Evolutionary conservation across 192 early-diverging fungal species (phyloP), one percentile per base, ranked within the genome.

Genomic region (Globomyces pollinis-pini): DNA sequence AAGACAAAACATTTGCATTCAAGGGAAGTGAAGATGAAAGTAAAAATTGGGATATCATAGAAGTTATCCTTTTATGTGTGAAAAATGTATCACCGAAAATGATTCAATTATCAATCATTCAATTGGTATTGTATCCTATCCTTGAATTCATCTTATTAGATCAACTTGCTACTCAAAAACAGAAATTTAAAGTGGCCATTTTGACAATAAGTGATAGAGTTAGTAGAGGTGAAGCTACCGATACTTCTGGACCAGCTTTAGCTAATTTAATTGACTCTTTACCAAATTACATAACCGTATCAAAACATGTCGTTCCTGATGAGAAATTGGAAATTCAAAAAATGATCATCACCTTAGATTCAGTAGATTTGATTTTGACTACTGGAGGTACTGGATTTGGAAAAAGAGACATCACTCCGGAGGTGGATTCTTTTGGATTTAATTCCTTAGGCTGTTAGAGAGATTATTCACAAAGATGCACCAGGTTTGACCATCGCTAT

Each of bases 321-420:
- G 44, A 47, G 28, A 7, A 20, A 0, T 8, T 5, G 5, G 44
- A 47, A 8, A 26, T 47, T 12, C 23, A 28, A 15, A 21, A 47
- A 47, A 26, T 26, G 9, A 28, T 47, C 8, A 47, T 28, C 12
- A 26, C 3, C 8, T 28, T 28, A 12, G 23, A 28, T 6, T 20
- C 23, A 28, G 44, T 47, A 7, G 78, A 86, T 34, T 65, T 98
- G n/a, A 66, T 95, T 11, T 49, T 95, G 4, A 84, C 88, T 0
- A 84, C 89, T 3, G 94, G 94, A 2, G 95, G 95, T n/a, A 98
- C 95, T 3, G 95, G 95, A 0, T 84, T 98, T 55, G 84, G 86
- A 13, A 68, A 81, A 29, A 72, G 88, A 44, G 95, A 98, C 58
- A 80, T 84, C 5, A 96, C 95, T 1, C 88, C 92, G 2, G 91